Percentiles rank a stretch among this genome's conserved stretches.
Evolutionary conservation across 306 rosid species (phyloP).

Genomic region (Glycine soja): DNA sequence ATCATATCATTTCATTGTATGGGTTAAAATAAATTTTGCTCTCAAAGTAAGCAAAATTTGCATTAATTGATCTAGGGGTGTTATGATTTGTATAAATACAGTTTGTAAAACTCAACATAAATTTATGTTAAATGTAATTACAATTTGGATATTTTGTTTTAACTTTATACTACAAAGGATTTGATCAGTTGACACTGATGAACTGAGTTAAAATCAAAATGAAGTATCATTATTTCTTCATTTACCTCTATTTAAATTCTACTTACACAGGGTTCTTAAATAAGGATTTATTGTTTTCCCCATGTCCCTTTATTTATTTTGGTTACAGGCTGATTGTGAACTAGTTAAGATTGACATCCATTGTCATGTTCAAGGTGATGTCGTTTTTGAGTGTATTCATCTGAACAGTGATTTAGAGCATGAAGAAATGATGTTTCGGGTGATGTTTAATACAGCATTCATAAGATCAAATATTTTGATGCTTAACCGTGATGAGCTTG

Average conservation of each 20-base stretch:
- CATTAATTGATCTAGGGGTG: background rate
- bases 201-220: constrained; percentile 25
- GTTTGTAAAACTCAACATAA: constrained; percentile 13
- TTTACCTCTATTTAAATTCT: constrained; percentile 41
- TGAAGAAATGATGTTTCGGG: constrained; percentile 93
- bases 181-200: constrained; percentile 4
- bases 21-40: background rate
- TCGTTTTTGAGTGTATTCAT: constrained; percentile 92
- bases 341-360: constrained; percentile 91
- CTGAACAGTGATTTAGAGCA: constrained; percentile 82
- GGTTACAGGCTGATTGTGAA: constrained; percentile 83
- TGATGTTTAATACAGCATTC: constrained; percentile 97
- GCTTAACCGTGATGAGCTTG: constrained; percentile 93
- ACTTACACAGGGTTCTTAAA: constrained; percentile 36
- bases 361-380: constrained; percentile 97
- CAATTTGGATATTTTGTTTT: constrained; percentile 18
- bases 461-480: constrained; percentile 96
- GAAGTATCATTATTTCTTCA: constrained; percentile 16
- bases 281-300: background rate
- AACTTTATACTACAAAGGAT: constrained; percentile 4
- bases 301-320: too few species aligned
- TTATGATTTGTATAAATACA: constrained; percentile 3
- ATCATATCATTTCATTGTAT: background rate
- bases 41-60: constrained; percentile 5
- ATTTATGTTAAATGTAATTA: constrained; percentile 11